Evolutionary conservation across 2,329 filamentous ascomycete species (phyloP).

Genomic region (Byssochlamys sp.): DNA sequence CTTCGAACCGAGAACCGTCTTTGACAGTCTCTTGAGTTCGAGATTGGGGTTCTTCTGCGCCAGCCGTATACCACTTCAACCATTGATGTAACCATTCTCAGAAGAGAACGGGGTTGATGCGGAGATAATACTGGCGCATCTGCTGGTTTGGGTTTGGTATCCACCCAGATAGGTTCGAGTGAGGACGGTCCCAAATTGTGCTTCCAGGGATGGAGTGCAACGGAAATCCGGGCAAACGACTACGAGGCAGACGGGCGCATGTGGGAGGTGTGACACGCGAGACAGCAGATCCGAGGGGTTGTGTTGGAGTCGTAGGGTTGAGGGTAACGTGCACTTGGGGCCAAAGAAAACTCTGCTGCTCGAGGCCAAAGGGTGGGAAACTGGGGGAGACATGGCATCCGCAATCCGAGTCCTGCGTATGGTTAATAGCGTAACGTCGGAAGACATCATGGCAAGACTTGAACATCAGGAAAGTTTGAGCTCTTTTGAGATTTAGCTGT

Average conservation of each 20-base stretch:
- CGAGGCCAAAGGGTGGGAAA: neutral
- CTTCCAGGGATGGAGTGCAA: neutral
- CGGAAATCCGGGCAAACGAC: neutral
- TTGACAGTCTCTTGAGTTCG: conserved; percentile 1
- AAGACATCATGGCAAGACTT: neutral
- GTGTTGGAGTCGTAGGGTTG: neutral
- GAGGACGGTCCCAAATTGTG: neutral
- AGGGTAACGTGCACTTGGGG: neutral
- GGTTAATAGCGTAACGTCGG: conserved; percentile 6
- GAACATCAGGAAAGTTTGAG: conserved; percentile 2
- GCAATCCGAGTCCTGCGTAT: conserved; percentile 9
- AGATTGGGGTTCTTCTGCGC: conserved; percentile 53
- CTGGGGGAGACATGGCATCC: neutral
- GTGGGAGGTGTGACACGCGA: neutral
- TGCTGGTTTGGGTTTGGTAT: conserved; percentile 11
- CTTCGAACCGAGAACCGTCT: conserved; percentile 9
- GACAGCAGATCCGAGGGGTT: neutral
- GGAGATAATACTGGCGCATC: conserved; percentile 75
- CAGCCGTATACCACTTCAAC: conserved; percentile 90
- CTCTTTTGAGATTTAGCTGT: conserved; percentile 6
- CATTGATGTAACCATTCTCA: conserved; percentile 22
- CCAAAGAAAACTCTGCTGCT: neutral
- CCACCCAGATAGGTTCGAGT: conserved; percentile 1
- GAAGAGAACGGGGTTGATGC: conserved; percentile 52
- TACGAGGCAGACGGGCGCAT: neutral